Conservation (phyloP, 139 green algal genomes). For the Asterochloris erici region DNA sequence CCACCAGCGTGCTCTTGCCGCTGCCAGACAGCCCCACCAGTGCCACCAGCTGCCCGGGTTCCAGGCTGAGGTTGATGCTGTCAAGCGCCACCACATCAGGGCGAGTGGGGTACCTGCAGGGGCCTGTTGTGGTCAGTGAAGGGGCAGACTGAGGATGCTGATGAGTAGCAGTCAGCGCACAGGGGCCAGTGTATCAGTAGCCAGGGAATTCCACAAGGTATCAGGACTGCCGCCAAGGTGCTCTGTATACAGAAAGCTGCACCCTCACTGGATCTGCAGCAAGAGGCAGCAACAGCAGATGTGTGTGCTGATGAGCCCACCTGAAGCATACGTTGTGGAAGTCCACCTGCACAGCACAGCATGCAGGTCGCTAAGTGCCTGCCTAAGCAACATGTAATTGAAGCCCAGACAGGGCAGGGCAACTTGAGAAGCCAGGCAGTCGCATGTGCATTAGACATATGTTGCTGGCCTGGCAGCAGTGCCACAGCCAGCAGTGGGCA, state of each 20-base stretch:
- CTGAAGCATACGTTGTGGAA: conserved; percentile 54
- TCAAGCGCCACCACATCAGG: conserved; percentile 43
- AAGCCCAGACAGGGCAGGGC: background rate
- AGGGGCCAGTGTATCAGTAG: no score
- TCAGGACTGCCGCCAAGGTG: no score
- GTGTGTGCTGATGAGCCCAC: background rate
- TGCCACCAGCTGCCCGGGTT: conserved; percentile 60
- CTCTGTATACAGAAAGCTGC: no score
- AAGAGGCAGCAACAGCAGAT: no score
- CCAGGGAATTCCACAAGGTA: no score
- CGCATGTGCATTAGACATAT: no score
- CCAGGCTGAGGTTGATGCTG: conserved; percentile 51
- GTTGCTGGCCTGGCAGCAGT: background rate
- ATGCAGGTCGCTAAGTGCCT: background rate
- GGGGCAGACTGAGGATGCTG: background rate
- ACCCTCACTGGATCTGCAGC: no score
- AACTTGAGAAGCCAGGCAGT: no score
- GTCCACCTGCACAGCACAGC: conserved; percentile 29
- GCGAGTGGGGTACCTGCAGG: conserved; percentile 37
- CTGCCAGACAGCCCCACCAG: conserved; percentile 66
- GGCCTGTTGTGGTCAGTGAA: background rate
- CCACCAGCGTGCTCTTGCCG: conserved; percentile 73
- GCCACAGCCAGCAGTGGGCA: background rate
- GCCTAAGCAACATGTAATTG: background rate
- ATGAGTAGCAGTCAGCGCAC: background rate